Evolutionary conservation across 2,329 filamentous ascomycete species (phyloP).

Genomic region (Epichloe glyceriae): DNA sequence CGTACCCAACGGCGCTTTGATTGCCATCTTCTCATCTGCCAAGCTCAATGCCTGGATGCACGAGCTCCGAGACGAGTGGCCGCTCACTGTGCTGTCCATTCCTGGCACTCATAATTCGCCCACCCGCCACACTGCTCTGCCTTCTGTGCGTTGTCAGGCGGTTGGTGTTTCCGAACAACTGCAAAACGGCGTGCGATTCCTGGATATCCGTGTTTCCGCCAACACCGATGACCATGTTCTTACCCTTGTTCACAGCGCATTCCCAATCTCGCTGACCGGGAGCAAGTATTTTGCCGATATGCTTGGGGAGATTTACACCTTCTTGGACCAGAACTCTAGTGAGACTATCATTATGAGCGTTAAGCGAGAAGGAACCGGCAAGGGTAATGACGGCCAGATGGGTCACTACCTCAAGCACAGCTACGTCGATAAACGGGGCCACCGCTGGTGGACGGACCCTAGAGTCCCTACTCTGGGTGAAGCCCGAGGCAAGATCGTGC

Average conservation of each 20-base stretch:
- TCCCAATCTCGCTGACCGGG: slow-evolving; percentile 75
- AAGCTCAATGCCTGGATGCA: slow-evolving; percentile 70
- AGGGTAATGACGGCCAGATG: slow-evolving; percentile 66
- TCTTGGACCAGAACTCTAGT: slow-evolving; percentile 63
- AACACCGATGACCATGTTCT: slow-evolving; percentile 48
- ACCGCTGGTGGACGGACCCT: slow-evolving; percentile 67
- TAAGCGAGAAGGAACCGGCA: slow-evolving; percentile 82
- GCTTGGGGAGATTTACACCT: slow-evolving; percentile 56
- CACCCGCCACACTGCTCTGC: slow-evolving; percentile 70
- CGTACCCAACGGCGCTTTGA: slow-evolving; percentile 39
- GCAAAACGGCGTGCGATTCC: slow-evolving; percentile 80
- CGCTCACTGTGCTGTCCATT: slow-evolving; percentile 72
- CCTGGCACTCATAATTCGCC: slow-evolving; percentile 94
- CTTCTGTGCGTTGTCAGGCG: slow-evolving; percentile 86
- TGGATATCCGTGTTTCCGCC: slow-evolving; percentile 69
- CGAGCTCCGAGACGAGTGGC: slow-evolving; percentile 54
- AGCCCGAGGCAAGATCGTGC: slow-evolving; percentile 67
- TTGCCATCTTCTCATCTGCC: slow-evolving; percentile 58
- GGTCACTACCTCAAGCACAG: slow-evolving; percentile 58
- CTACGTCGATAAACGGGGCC: slow-evolving; percentile 46
- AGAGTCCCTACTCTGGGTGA: slow-evolving; percentile 67
- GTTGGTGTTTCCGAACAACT: slow-evolving; percentile 68
- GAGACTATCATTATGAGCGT: slow-evolving; percentile 79
- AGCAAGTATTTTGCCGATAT: slow-evolving; percentile 67
- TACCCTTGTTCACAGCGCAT: slow-evolving; percentile 76